Base-by-base conservation (phyloP, 768 basidiomycete species). In the Fomitopsis pulvina region DNA sequence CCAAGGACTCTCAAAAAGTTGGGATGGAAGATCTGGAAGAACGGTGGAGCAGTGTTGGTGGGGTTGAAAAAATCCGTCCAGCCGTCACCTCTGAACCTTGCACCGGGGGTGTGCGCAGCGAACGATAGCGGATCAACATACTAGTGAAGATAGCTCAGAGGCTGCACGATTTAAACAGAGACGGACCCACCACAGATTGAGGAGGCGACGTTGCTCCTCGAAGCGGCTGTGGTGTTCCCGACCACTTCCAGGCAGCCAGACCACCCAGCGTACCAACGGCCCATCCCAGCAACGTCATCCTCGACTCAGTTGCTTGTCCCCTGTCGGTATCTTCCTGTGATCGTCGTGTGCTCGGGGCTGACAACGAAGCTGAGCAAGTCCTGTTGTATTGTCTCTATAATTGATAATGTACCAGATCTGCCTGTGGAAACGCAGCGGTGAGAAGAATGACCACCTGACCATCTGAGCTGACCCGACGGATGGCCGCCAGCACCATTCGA, bases 1-100 rank as follows among this genome's bases (percentile, higher is more conserved):
- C 86, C 87, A 1, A 87, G 73, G 48, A 88, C 68, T 6, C 62
- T 49, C 39, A 83, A 66, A 65, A 90, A 88, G n/a, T 65, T 63
- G 2, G 65, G 61, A 56, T 80, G 71, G 59, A 74, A 76, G 24
- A 75, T 62, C 55, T 80, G 78, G 65, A 88, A 83, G 58, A 83
- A 77, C 0, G 81, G 79, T 12, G 77, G 68, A n/a, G 63, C 63
- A 30, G 74, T 71, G 57, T 76, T 75, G 16, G 80, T 82, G 2
- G 83, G 85, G 56, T 83, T 81, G 66, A 81, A 79, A 41, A 74
- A 70, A 11, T 69, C 58, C 10, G 51, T 51, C 37, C 54, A 52
- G 14, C 57, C 45, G 27, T 67, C 64, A 26, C 65, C 58, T 51
- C 72, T 68, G 51, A 66, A 66, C 3, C 61, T 24, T 49, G 71